Evolutionary conservation across 176 grass and related monocot species (phyloP).

Genomic region (Miscanthus lutarioriparius): DNA sequence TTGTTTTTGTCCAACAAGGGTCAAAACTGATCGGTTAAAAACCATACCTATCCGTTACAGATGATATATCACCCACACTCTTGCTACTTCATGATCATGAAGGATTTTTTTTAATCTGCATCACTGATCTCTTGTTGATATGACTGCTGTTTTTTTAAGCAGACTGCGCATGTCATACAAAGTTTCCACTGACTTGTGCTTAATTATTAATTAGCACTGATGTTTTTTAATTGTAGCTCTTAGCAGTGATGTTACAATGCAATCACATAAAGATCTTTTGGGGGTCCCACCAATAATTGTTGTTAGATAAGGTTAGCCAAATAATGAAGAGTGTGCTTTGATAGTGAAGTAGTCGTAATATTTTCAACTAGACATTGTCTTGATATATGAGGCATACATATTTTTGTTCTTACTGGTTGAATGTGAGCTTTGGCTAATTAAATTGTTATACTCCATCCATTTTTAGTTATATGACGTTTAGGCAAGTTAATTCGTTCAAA

Average conservation of each 20-base stretch:
- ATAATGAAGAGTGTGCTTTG: neutral
- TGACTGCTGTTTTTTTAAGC: neutral
- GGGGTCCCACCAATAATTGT: neutral
- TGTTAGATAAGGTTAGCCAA: neutral
- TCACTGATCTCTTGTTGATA: neutral
- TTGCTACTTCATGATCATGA: neutral
- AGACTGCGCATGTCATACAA: neutral
- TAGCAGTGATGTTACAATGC: neutral
- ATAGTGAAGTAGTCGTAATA: neutral
- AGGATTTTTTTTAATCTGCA: neutral
- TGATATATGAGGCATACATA: neutral
- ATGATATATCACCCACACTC: neutral
- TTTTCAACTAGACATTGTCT: neutral
- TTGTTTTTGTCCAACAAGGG: neutral
- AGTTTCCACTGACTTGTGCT: neutral
- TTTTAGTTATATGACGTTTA: neutral
- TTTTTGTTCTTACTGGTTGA: neutral
- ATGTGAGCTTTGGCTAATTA: neutral
- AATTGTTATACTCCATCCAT: neutral
- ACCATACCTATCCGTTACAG: neutral
- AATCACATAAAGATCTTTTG: neutral
- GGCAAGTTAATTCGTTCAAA: neutral
- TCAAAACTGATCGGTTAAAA: neutral
- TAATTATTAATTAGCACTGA: neutral
- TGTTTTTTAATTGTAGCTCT: neutral